A percentile compares a stretch with the other conserved stretches of the same genome.
These are phyloP conservation scores for Aspergillus sclerotioniger DNA, from an alignment of 495 filamentous ascomycete species.

Conservation along the genomic window DNA sequence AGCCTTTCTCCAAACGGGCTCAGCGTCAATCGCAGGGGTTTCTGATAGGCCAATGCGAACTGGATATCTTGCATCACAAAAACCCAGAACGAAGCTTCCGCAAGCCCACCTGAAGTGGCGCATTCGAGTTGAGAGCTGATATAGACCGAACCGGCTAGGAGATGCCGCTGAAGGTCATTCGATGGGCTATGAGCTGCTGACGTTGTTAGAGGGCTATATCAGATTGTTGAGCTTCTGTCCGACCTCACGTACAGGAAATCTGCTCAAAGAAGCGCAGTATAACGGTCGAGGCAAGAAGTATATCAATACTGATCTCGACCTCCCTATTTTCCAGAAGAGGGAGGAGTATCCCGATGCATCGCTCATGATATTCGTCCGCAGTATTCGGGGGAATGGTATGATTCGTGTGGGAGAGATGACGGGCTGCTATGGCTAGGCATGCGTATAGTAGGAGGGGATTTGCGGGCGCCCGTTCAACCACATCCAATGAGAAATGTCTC, in stretches of 20 bases:
- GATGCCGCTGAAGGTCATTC: constrained; percentile 39
- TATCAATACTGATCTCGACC: constrained; percentile 38
- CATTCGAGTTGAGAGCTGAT: constrained; percentile 42
- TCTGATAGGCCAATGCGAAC: constrained; percentile 38
- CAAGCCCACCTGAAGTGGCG: constrained; percentile 37
- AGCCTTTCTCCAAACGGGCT: constrained; percentile 38
- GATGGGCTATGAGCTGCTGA: constrained; percentile 33
- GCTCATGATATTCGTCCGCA: constrained; percentile 43
- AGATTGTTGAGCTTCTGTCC: background rate
- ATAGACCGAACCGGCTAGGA: constrained; percentile 45
- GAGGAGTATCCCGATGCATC: constrained; percentile 42
- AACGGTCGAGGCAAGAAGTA: constrained; percentile 41
- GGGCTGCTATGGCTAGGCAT: constrained; percentile 41
- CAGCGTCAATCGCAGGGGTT: constrained; percentile 36
- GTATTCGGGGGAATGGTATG: constrained; percentile 31
- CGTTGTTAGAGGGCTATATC: background rate
- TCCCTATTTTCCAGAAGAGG: constrained; percentile 37
- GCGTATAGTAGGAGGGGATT: constrained; percentile 39
- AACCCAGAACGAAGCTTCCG: constrained; percentile 44
- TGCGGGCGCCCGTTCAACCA: constrained; percentile 34
- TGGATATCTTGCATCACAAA: constrained; percentile 47
- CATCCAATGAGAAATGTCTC: constrained; percentile 35
- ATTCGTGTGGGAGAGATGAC: constrained; percentile 39
- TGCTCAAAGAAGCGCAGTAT: constrained; percentile 46
- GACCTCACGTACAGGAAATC: constrained; percentile 33